Conservation (phyloP, 192 early-diverging fungal species). For the Physocladia obscura region DNA sequence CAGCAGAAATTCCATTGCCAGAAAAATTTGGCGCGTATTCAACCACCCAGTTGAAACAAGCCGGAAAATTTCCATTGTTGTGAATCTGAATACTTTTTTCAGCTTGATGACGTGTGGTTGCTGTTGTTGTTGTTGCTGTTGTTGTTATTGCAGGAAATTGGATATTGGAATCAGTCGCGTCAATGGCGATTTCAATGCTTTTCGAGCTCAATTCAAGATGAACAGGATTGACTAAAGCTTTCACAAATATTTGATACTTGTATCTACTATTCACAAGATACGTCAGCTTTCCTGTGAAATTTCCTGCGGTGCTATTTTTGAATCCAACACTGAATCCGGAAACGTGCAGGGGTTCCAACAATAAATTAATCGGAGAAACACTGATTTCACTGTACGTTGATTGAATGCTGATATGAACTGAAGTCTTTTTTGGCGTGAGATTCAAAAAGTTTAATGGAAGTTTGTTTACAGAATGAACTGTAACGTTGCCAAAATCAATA, state of each 20-base stretch:
- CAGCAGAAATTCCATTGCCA: conserved; percentile 18
- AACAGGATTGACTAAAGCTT: conserved; percentile 34
- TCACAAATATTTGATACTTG: conserved; percentile 44
- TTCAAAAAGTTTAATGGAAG: conserved; percentile 49
- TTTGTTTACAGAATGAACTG: conserved; percentile 39
- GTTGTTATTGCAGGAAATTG: not conserved
- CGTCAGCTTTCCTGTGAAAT: conserved; percentile 29
- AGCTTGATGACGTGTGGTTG: conserved; percentile 18
- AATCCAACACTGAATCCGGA: conserved; percentile 38
- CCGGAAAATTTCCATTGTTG: conserved; percentile 38
- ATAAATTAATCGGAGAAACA: conserved; percentile 26
- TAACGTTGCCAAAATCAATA: conserved; percentile 46
- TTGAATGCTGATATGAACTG: conserved; percentile 40
- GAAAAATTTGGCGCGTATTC: conserved; percentile 9
- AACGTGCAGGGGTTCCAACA: conserved; percentile 37
- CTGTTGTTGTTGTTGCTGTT: not conserved
- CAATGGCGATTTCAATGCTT: conserved; percentile 16
- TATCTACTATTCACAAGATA: conserved; percentile 56
- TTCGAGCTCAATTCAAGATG: conserved; percentile 20
- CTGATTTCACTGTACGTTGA: not conserved
- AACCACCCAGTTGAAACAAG: conserved; percentile 35
- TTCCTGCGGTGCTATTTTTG: conserved; percentile 22
- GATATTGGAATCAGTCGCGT: not conserved
- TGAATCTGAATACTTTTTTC: not conserved
- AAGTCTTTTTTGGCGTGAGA: conserved; percentile 19